Conservation (phyloP, 2,329 filamentous ascomycete species). For the Colletotrichum chlorophyti region DNA sequence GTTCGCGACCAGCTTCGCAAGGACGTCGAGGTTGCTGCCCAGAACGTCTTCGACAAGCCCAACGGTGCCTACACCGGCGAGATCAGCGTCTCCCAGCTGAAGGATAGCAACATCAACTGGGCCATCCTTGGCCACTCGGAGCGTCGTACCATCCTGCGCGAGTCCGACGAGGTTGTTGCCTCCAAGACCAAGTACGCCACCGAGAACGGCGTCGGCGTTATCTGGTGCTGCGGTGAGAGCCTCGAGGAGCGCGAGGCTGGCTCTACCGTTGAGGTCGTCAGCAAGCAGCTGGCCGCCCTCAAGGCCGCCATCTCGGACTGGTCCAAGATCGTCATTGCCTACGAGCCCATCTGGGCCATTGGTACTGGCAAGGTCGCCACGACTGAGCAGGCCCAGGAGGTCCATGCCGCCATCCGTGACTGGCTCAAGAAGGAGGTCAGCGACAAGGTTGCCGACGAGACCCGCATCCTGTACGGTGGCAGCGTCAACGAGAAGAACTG, state of each 20-base stretch:
- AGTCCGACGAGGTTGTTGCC: conserved; percentile 85
- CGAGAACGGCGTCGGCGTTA: conserved; percentile 86
- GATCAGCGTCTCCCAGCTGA: conserved; percentile 90
- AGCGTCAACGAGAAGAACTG: conserved; percentile 99
- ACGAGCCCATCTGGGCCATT: conserved; percentile 97
- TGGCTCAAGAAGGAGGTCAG: conserved; percentile 85
- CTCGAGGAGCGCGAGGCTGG: conserved; percentile 88
- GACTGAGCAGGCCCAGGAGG: conserved; percentile 90
- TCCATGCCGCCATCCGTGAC: conserved; percentile 87
- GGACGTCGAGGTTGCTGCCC: conserved; percentile 85
- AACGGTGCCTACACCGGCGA: conserved; percentile 97
- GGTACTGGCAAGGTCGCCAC: conserved; percentile 94
- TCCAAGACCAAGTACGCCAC: conserved; percentile 94
- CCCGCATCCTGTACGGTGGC: conserved; percentile 94
- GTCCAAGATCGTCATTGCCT: conserved; percentile 94
- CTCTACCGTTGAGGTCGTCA: conserved; percentile 87
- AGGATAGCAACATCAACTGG: conserved; percentile 89
- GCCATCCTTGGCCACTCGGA: conserved; percentile 93
- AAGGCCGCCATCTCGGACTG: conserved; percentile 82
- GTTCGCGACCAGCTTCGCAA: conserved; percentile 79
- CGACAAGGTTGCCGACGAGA: conserved; percentile 80
- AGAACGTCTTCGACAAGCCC: conserved; percentile 98
- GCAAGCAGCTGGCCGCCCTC: conserved; percentile 83
- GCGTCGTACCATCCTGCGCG: conserved; percentile 86
- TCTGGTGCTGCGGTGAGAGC: conserved; percentile 96